Base-by-base conservation (phyloP, 768 basidiomycete genomes). In the Suillus decipiens region DNA sequence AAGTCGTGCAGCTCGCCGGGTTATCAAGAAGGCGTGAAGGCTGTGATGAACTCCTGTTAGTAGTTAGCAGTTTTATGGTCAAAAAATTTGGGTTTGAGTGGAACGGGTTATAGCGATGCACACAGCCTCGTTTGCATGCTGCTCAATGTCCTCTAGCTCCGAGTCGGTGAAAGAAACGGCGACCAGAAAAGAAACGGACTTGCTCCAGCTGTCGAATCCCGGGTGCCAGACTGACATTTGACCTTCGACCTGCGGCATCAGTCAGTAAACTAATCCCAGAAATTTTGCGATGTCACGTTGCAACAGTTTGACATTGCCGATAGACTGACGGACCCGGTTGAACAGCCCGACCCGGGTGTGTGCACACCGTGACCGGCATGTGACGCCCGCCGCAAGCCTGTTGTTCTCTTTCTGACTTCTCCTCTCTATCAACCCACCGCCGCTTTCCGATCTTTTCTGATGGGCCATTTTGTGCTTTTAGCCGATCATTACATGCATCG, bases 1-100 rank as follows among this genome's bases (percentile, higher is more conserved):
- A 93, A 69, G 80, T 89, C 68, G 84, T 86, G 6, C 91, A 93
- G 71, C 67, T 91, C 88, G 12, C 65, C 73, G 88, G 87, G 75
- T 74, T 53, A 81, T 84, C 24, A 77, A 78, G 55, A 73, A 70
- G 24, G 88, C 9, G 67, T 89, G 9, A 73, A 77, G 59, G 77
- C 43, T 77, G 78, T 36, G 77, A 74, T 14, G 68, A 77, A 39
- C 66, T 82, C 62, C 69, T 69, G 41, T 64, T 78, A 67, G 61
- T 78, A 67, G 61, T 62, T 42, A 70, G 58, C 15, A 65, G 62
- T 19, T 73, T 77, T 41, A 64, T 63, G 39, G 60, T 82, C 17
- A 69, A 71, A 59, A 80, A 82, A 41, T 41, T 41, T 64, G 80
- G 80, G 8, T 84, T 92, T 64, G 86, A 86, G 67, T 93, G 92